Base-by-base conservation (phyloP, 1,139 yeast species). In the Suhomyces guaymorum region DNA sequence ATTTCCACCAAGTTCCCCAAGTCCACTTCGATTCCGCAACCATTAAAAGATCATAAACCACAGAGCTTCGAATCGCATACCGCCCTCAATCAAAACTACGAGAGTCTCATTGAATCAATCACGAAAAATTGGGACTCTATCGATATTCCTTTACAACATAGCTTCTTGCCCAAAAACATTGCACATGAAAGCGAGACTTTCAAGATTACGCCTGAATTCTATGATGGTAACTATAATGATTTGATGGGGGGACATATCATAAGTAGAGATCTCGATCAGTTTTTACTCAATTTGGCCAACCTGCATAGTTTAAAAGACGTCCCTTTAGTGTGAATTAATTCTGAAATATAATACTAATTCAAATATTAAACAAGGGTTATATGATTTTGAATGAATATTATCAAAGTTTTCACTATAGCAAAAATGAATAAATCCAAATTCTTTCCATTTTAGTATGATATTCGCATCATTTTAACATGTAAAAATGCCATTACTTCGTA, bases 221-320 rank as follows among this genome's bases (percentile, higher is more conserved):
- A 25, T 24, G 42, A 21, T 30, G 36, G 33, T 13, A 23, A 38
- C n/a, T 24, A 26, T 20, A 15, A 26, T 7, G 27, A 33, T 14
- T 28, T 41, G n/a, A 33, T 32, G 24, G 12, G 21, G n/a, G 26
- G 34, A 12, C 41, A 35, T 10, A 35, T 45, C 7, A 33, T 52
- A 30, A 43, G 58, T 20, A 48, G 48, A 18, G 64, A 59, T 33
- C 49, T 61, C 14, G 65, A 61, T 42, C 28, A 42, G 27, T 59
- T 59, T 36, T 56, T 59, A 6, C 21, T 30, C 27, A 26, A 37
- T 24, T 33, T 37, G 32, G 40, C 32, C 4, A 22, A 18, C 18
- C 15, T 5, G 5, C 15, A 24, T 16, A 23, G 15, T 2, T 27
- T 15, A 14, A 24, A 18, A 20, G 23, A 27, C 8, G 21, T 38